These are phyloP conservation scores for Botrytis sinoallii DNA, from an alignment of 2,329 filamentous ascomycete species.

Conservation along the genomic window DNA sequence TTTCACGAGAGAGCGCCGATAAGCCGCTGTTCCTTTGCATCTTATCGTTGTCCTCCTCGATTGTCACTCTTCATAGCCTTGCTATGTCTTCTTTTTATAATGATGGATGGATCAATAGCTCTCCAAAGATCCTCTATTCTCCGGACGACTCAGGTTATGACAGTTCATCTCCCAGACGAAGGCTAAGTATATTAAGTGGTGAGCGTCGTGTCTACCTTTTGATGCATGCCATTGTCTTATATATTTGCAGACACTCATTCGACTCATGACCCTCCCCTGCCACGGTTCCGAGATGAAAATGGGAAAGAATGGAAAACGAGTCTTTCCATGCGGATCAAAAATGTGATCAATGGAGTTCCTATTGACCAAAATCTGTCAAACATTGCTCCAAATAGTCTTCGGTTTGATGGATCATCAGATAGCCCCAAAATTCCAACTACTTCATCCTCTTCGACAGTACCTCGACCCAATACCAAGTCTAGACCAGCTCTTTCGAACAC, in stretches of 20 bases:
- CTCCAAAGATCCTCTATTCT: neutral
- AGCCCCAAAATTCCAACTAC: neutral
- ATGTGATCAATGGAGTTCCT: conserved; percentile 6
- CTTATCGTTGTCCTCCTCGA: conserved; percentile 32
- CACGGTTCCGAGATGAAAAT: conserved; percentile 8
- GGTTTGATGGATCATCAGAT: conserved; percentile 18
- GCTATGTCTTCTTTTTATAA: conserved; percentile 21
- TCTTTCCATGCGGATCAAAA: conserved; percentile 13
- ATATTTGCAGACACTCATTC: neutral
- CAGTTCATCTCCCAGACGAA: conserved; percentile 15
- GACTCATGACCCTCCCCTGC: neutral
- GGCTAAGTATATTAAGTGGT: conserved; percentile 12
- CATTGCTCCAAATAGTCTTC: neutral
- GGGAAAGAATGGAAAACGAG: conserved; percentile 3
- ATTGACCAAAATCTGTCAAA: conserved; percentile 2
- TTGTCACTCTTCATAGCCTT: conserved; percentile 25
- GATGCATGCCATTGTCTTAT: neutral
- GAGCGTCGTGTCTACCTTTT: neutral
- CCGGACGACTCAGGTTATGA: conserved; percentile 24
- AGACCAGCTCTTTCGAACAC: neutral
- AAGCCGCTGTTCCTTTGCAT: conserved; percentile 30
- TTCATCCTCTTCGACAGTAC: conserved; percentile 23
- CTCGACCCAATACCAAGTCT: conserved; percentile 23
- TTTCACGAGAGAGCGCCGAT: conserved; percentile 29
- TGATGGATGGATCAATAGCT: neutral